Evolutionary conservation across 2,329 filamentous ascomycete species (phyloP), one percentile per base, ranked within the genome.

Genomic region (Aspergillus ibericus): DNA sequence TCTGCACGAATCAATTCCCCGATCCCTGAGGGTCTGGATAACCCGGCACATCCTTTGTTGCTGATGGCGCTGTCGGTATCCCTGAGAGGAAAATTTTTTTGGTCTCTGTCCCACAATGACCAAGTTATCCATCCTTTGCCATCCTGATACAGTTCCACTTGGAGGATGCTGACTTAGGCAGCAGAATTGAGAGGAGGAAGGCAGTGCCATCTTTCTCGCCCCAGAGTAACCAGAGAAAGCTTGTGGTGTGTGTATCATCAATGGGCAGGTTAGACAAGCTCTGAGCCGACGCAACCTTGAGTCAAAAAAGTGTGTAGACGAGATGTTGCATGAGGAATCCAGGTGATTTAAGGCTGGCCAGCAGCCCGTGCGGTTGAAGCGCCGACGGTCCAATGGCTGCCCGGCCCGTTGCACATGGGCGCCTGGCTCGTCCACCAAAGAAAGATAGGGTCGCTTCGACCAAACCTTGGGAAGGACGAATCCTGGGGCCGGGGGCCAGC

Each of bases 381-480:
- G 36, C n/a, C 35, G 32, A 27, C 16, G 8, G 40, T 25, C 54
- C 49, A 59, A 53, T 53, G 15, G 34, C 22, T 20, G 44, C 18
- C 42, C 35, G 16, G 32, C 15, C 38, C 29, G 20, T 35, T 6
- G 53, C 54, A 56, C 49, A 58, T 58, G 56, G 50, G 35, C 48
- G 25, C 25, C 35, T 58, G 50, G 50, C 42, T 49, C 56, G 56
- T 50, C 9, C 22, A 7, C 44, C 13, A 48, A 38, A 9, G 1
- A 40, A 18, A 20, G 16, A 40, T 18, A 32, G n/a, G 12, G 15
- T 48, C 15, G 4, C n/a, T 5, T 16, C 6, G n/a, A n/a, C n/a
- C n/a, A 13, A 40, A 9, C 16, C n/a, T 8, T 18, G 16, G 36
- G 36, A 18, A 20, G n/a, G 15, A 32, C 29, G 9, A 10, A 32